phyloP scores from a whole-genome alignment of 371 early-diverging fungal genomes.

The Mucor indicus region DNA sequence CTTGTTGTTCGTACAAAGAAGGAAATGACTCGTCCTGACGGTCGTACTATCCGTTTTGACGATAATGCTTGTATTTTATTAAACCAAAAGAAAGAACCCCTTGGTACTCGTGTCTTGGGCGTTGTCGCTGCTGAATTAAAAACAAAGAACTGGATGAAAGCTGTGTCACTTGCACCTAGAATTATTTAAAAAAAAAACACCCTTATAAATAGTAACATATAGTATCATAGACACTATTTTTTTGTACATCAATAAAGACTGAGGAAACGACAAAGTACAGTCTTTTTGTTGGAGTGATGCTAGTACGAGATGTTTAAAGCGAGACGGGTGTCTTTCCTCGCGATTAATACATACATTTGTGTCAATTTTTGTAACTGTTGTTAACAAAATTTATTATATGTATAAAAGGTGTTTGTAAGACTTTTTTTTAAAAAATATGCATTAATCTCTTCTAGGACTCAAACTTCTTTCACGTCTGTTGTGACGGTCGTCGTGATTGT shows the following conservation, averaged over 20 bases:
- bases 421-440: no score
- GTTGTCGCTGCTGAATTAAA: conserved; percentile 88
- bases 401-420: no score
- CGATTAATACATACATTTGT: no score
- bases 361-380: no score
- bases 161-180: conserved; percentile 90
- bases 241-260: no score
- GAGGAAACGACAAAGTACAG: no score
- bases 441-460: conserved; percentile 19
- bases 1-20: conserved; percentile 92
- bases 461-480: conserved; percentile 23
- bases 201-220: no score
- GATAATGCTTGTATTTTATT: conserved; percentile 97
- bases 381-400: no score
- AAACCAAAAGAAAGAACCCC: conserved; percentile 89
- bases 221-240: no score
- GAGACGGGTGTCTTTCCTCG: no score
- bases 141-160: conserved; percentile 94
- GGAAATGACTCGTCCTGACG: conserved; percentile 89
- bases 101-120: conserved; percentile 93
- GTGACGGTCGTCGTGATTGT: neutral
- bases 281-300: no score
- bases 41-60: conserved; percentile 91
- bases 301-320: no score
- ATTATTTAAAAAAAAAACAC: conserved; percentile 68